Conservation (phyloP, 208 protist genomes). For the Leishmania amazonensis region DNA sequence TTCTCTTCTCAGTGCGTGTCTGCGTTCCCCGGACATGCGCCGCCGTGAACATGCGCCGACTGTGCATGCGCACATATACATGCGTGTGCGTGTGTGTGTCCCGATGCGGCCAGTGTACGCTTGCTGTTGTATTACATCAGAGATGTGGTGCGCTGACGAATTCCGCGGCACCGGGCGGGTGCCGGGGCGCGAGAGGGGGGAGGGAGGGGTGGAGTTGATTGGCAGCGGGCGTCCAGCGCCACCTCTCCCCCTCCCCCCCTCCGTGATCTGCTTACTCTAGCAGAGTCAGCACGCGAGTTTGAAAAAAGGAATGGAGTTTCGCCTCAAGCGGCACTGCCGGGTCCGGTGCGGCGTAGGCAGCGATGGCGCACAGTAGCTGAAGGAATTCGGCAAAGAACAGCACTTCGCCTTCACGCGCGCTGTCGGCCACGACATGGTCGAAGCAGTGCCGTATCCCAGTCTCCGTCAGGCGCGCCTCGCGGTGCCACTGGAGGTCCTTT, state of each 20-base stretch:
- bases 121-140: neutral
- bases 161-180: neutral
- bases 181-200: neutral
- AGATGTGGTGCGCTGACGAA: neutral
- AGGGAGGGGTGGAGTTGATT: neutral
- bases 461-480: conserved; percentile 15
- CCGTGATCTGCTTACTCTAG: conserved; percentile 4
- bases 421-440: conserved; percentile 40
- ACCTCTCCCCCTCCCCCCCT: neutral
- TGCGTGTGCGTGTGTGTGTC: neutral
- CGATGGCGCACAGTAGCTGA: conserved; percentile 63
- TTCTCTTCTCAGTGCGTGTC: neutral
- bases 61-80: neutral
- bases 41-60: neutral
- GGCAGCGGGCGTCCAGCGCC: neutral
- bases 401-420: conserved; percentile 42
- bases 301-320: conserved; percentile 63
- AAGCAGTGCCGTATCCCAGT: conserved; percentile 45
- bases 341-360: conserved; percentile 45
- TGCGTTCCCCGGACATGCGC: neutral
- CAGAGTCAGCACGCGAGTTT: conserved; percentile 36
- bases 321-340: conserved; percentile 51
- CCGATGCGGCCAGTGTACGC: too few relatives aligned
- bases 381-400: conserved; percentile 78
- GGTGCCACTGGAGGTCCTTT: conserved; percentile 54